Evolutionary conservation across 1,284 basidiomycete species (phyloP).

Genomic region (Heterobasidion occidentale): DNA sequence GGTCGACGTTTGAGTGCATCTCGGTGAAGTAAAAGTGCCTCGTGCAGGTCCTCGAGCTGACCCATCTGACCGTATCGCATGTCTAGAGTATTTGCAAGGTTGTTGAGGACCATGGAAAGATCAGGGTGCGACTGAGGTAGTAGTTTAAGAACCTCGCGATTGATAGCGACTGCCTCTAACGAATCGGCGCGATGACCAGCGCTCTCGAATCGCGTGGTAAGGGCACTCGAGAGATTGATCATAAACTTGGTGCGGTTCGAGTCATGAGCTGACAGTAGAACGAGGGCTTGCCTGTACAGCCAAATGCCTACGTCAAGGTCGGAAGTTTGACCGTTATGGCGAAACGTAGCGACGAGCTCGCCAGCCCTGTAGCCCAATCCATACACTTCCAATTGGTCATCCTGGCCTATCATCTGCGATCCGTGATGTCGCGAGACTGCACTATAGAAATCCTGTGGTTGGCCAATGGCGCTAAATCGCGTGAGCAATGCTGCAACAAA

Average conservation of each 20-base stretch:
- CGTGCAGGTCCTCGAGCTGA: not conserved
- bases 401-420: not conserved
- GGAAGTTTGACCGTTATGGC: not conserved
- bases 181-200: not conserved
- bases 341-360: not conserved
- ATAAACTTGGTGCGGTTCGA: not conserved
- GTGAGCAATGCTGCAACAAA: not conserved
- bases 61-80: not conserved
- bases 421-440: not conserved
- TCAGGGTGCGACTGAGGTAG: not conserved
- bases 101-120: not conserved
- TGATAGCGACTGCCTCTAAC: not conserved
- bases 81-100: not conserved
- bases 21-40: not conserved
- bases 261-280: not conserved
- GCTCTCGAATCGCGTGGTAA: not conserved
- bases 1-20: not conserved
- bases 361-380: not conserved
- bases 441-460: not conserved
- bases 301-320: not conserved
- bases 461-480: not conserved
- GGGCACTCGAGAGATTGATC: not conserved
- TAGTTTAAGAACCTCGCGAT: not conserved
- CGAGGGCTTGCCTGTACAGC: not conserved
- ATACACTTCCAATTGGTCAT: not conserved